Evolutionary conservation across 2,329 filamentous ascomycete species (phyloP).

Genomic region (Fusarium piperis): DNA sequence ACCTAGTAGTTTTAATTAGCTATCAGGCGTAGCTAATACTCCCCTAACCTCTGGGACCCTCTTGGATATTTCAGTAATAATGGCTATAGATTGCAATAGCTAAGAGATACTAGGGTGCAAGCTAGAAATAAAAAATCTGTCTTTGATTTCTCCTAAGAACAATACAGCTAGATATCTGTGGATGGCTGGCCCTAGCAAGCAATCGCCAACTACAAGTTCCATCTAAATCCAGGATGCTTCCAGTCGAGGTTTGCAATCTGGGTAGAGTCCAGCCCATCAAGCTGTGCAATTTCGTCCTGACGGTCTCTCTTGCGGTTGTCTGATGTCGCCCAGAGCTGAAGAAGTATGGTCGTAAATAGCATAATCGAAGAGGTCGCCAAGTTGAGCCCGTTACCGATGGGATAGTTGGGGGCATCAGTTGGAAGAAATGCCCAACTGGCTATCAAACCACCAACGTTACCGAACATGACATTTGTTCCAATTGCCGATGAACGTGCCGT

Average conservation of each 20-base stretch:
- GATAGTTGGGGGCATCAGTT: slow-evolving; percentile 71
- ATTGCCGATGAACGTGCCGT: slow-evolving; percentile 70
- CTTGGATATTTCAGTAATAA: neutral
- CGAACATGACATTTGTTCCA: slow-evolving; percentile 51
- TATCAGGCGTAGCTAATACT: neutral
- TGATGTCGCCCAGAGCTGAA: slow-evolving; percentile 67
- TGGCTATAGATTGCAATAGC: neutral
- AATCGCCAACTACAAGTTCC: slow-evolving; percentile 48
- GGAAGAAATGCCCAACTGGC: slow-evolving; percentile 72
- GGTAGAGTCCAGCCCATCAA: slow-evolving; percentile 63
- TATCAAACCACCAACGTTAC: slow-evolving; percentile 69
- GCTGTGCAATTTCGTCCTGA: slow-evolving; percentile 64
- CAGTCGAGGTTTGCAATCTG: slow-evolving; percentile 71
- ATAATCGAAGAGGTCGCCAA: slow-evolving; percentile 60
- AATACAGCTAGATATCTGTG: neutral
- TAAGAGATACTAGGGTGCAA: neutral
- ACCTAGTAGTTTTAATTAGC: neutral
- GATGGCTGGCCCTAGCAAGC: neutral
- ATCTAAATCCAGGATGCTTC: slow-evolving; percentile 74
- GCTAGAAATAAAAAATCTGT: neutral
- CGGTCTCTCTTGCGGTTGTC: slow-evolving; percentile 70
- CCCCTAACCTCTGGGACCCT: neutral
- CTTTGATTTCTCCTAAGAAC: neutral
- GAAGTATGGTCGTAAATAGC: slow-evolving; percentile 64
- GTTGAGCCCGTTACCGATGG: slow-evolving; percentile 65